phyloP scores from a whole-genome alignment of 1,139 yeast species.

The Magnusiomyces paraingens region DNA sequence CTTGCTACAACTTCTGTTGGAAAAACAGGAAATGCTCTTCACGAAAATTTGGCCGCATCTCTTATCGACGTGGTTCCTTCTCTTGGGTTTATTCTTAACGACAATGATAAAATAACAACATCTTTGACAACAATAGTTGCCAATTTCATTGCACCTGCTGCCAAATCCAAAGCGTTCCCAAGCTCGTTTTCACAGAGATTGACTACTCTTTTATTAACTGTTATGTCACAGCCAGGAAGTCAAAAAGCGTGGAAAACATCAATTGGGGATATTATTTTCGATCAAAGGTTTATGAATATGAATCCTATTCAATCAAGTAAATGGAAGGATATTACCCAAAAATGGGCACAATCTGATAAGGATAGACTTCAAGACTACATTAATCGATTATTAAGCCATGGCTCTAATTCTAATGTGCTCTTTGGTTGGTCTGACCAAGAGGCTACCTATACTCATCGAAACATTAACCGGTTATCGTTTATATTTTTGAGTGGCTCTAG shows the following conservation, averaged over 20 bases:
- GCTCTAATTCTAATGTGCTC: slow-evolving; percentile 48
- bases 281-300: slow-evolving; percentile 39
- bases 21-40: slow-evolving; percentile 13
- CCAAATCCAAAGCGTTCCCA: slow-evolving; percentile 36
- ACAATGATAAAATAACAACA: slow-evolving; percentile 41
- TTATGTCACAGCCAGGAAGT: slow-evolving; percentile 24
- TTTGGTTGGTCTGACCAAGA: slow-evolving; percentile 80
- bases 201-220: slow-evolving; percentile 23
- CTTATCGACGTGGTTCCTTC: slow-evolving; percentile 37
- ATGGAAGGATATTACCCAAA: slow-evolving; percentile 48
- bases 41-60: slow-evolving; percentile 37
- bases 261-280: slow-evolving; percentile 36
- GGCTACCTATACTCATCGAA: slow-evolving; percentile 43
- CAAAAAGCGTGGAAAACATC: slow-evolving; percentile 36
- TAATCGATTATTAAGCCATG: slow-evolving; percentile 42
- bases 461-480: slow-evolving; percentile 55
- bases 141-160: slow-evolving; percentile 39
- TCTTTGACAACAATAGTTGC: slow-evolving; percentile 39
- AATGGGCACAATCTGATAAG: slow-evolving; percentile 55
- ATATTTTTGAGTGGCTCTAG: slow-evolving; percentile 54
- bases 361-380: slow-evolving; percentile 55
- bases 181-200: slow-evolving; percentile 27
- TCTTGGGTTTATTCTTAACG: slow-evolving; percentile 40
- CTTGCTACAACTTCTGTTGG: slow-evolving; percentile 13
- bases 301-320: slow-evolving; percentile 27